A percentile compares a stretch with the other conserved stretches of the same genome.
Evolutionary conservation across 768 basidiomycete genomes (phyloP).

Genomic region (Panellus pusillus): DNA sequence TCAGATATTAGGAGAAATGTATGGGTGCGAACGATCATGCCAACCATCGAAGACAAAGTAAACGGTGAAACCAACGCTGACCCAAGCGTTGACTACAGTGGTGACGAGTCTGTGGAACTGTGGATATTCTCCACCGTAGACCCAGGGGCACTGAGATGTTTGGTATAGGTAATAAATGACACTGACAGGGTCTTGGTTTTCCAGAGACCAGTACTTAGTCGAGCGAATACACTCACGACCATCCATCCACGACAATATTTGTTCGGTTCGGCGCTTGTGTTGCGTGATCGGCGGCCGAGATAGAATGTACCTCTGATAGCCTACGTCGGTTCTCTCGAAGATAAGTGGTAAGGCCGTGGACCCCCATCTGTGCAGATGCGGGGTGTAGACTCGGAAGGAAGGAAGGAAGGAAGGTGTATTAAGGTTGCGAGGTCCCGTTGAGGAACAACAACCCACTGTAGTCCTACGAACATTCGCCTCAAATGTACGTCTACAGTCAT

Average conservation of each 20-base stretch:
- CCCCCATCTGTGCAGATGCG: conserved; percentile 39
- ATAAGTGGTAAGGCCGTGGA: conserved; percentile 54
- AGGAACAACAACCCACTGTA: too few relatives aligned
- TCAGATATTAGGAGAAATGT: conserved; percentile 10
- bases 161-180: conserved; percentile 74
- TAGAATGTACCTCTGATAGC: conserved; percentile 35
- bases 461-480: too few relatives aligned
- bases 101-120: conserved; percentile 51
- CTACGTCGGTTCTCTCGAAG: conserved; percentile 45
- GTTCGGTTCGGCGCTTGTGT: conserved; percentile 22
- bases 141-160: conserved; percentile 70
- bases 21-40: conserved; percentile 21
- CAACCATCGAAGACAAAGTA: conserved; percentile 85
- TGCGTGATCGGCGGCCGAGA: conserved; percentile 20
- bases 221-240: conserved; percentile 66
- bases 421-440: too few relatives aligned
- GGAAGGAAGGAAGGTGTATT: too few relatives aligned
- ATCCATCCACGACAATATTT: conserved; percentile 75
- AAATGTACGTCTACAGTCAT: too few relatives aligned
- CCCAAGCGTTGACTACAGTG: conserved; percentile 64
- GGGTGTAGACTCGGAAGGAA: too few relatives aligned
- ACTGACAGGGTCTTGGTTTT: conserved; percentile 36
- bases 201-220: conserved; percentile 8
- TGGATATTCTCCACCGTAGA: conserved; percentile 80
- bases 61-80: conserved; percentile 59